phyloP scores from a whole-genome alignment of 345 rosid genomes.

The Barbarea vulgaris region DNA sequence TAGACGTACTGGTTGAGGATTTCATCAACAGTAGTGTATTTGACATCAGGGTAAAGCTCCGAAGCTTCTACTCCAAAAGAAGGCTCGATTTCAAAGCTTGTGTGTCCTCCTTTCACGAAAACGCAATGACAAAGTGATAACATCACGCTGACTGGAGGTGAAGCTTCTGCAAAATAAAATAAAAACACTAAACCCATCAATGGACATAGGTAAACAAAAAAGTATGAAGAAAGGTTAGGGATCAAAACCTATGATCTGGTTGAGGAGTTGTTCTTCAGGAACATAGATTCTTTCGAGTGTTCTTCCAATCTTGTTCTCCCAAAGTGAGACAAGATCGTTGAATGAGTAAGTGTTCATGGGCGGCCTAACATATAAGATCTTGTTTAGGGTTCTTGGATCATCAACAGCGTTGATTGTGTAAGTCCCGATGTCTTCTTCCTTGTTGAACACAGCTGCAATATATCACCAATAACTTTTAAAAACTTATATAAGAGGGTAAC shows the following conservation, averaged over 20 bases:
- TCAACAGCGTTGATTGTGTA: slow-evolving; percentile 57
- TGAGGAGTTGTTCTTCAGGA: slow-evolving; percentile 57
- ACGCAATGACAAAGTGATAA: slow-evolving; percentile 47
- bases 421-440: slow-evolving; percentile 53
- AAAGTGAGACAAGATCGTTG: slow-evolving; percentile 58
- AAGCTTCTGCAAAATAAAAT: slow-evolving; percentile 40
- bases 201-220: background rate
- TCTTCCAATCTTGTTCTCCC: slow-evolving; percentile 66
- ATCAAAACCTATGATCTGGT: slow-evolving; percentile 49
- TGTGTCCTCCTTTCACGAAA: slow-evolving; percentile 60
- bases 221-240: background rate
- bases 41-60: slow-evolving; percentile 53
- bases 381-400: slow-evolving; percentile 64
- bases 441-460: slow-evolving; percentile 50
- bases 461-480: background rate
- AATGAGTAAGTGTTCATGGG: slow-evolving; percentile 52
- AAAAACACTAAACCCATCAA: background rate
- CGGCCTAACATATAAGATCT: slow-evolving; percentile 53
- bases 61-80: slow-evolving; percentile 58
- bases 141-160: slow-evolving; percentile 42
- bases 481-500: background rate
- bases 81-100: slow-evolving; percentile 50
- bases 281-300: slow-evolving; percentile 52
- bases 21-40: slow-evolving; percentile 53
- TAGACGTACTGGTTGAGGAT: slow-evolving; percentile 48